These are phyloP conservation scores for Erythrophleum fordii DNA, from an alignment of 306 rosid species.

Conservation along the genomic window DNA sequence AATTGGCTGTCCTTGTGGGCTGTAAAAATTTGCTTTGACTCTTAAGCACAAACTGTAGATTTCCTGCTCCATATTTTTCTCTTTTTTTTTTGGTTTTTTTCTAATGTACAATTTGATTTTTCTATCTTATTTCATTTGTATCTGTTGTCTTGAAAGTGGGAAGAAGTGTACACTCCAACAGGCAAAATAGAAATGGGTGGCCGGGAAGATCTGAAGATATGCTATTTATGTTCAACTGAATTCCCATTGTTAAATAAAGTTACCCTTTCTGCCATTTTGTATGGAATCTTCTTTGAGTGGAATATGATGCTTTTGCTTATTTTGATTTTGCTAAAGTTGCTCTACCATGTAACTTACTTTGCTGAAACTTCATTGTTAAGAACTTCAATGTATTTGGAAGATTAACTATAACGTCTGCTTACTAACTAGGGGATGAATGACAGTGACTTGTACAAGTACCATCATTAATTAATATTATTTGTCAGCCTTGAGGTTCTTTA, in stretches of 20 bases:
- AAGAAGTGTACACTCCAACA: constrained; percentile 59
- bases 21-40: constrained; percentile 46
- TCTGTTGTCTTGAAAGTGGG: constrained; percentile 42
- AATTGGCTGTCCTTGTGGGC: constrained; percentile 46
- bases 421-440: background rate
- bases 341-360: background rate
- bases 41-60: constrained; percentile 54
- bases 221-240: constrained; percentile 41
- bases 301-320: background rate
- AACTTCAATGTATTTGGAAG: background rate
- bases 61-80: constrained; percentile 33
- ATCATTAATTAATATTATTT: constrained; percentile 7
- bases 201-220: constrained; percentile 40
- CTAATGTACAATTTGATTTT: constrained; percentile 40
- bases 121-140: constrained; percentile 43
- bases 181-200: constrained; percentile 39
- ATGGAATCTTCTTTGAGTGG: constrained; percentile 25
- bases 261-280: constrained; percentile 38
- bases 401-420: background rate
- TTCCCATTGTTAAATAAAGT: constrained; percentile 45
- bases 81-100: too few relatives aligned
- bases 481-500: constrained; percentile 23
- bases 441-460: background rate
- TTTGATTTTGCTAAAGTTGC: constrained; percentile 1
- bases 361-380: constrained; percentile 22